phyloP scores from a whole-genome alignment of 768 basidiomycete species.

The Galerina marginata region DNA sequence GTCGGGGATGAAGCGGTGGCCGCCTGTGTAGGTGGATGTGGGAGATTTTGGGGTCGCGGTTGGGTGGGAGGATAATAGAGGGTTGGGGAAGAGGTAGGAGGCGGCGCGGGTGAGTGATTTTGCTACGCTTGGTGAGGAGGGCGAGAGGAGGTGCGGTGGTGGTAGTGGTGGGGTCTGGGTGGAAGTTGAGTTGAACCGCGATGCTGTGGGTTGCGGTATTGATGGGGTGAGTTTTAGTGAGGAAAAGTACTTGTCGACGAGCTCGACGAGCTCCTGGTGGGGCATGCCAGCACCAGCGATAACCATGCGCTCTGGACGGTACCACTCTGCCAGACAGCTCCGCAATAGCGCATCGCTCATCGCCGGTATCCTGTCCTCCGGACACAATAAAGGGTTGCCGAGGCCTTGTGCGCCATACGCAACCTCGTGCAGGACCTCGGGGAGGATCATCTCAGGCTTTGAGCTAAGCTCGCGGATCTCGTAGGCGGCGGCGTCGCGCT shows the following conservation, averaged over 20 bases:
- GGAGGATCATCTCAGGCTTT: slow-evolving; percentile 93
- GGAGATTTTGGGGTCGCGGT: slow-evolving; percentile 40
- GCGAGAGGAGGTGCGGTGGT: slow-evolving; percentile 60
- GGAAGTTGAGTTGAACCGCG: slow-evolving; percentile 29
- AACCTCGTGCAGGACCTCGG: slow-evolving; percentile 86
- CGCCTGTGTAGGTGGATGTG: slow-evolving; percentile 80
- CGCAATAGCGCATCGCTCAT: slow-evolving; percentile 69
- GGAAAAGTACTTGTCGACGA: slow-evolving; percentile 85
- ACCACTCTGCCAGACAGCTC: slow-evolving; percentile 79
- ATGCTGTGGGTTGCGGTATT: slow-evolving; percentile 28
- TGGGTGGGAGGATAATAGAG: slow-evolving; percentile 39
- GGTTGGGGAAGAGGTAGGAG: slow-evolving; percentile 69
- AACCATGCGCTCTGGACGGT: slow-evolving; percentile 93
- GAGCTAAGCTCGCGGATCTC: slow-evolving; percentile 86
- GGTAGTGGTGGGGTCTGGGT: slow-evolving; percentile 46
- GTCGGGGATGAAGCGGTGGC: slow-evolving; percentile 72
- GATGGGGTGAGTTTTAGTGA: slow-evolving; percentile 51
- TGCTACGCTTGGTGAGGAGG: slow-evolving; percentile 53
- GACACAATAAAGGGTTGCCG: slow-evolving; percentile 91
- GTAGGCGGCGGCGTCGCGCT: slow-evolving; percentile 87
- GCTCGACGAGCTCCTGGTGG: slow-evolving; percentile 87
- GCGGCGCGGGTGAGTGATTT: slow-evolving; percentile 81
- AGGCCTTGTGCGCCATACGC: slow-evolving; percentile 81
- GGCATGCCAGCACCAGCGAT: slow-evolving; percentile 92
- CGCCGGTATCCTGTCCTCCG: slow-evolving; percentile 75